Percentiles rank a stretch among this genome's conserved stretches.
phyloP scores from a whole-genome alignment of 495 filamentous ascomycete genomes.

The Usnea hakonensis region DNA sequence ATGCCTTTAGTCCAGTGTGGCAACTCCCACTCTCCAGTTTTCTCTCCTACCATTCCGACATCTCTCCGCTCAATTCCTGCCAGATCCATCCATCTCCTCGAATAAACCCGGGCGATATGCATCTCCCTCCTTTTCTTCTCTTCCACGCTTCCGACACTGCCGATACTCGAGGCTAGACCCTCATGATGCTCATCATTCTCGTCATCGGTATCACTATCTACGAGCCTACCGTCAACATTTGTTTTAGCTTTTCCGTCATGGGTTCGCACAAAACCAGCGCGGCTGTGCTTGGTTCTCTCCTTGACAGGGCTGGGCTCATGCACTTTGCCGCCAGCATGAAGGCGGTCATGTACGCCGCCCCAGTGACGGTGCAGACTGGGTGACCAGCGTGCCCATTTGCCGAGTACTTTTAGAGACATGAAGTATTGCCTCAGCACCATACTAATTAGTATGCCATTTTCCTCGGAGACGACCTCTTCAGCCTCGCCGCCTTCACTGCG shows the following conservation, averaged over 20 bases:
- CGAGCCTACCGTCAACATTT: conserved; percentile 32
- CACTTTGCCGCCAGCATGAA: conserved; percentile 39
- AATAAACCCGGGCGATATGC: conserved; percentile 50
- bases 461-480: conserved; percentile 71
- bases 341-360: conserved; percentile 47
- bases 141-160: background rate
- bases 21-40: conserved; percentile 44
- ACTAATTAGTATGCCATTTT: conserved; percentile 77
- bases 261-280: background rate
- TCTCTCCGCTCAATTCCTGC: conserved; percentile 49
- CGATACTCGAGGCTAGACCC: background rate
- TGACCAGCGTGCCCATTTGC: conserved; percentile 64
- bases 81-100: conserved; percentile 66
- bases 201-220: conserved; percentile 26
- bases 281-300: conserved; percentile 17
- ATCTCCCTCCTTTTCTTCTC: conserved; percentile 27
- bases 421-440: conserved; percentile 86
- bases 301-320: conserved; percentile 27
- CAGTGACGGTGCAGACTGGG: conserved; percentile 53
- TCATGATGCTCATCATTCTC: conserved; percentile 29
- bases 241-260: background rate
- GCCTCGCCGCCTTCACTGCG: conserved; percentile 62
- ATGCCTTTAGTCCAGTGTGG: conserved; percentile 76
- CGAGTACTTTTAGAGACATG: conserved; percentile 68
- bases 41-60: conserved; percentile 39